These are phyloP conservation scores for Picea glauca DNA, from an alignment of 75 land plant genomes.

Conservation along the genomic window DNA sequence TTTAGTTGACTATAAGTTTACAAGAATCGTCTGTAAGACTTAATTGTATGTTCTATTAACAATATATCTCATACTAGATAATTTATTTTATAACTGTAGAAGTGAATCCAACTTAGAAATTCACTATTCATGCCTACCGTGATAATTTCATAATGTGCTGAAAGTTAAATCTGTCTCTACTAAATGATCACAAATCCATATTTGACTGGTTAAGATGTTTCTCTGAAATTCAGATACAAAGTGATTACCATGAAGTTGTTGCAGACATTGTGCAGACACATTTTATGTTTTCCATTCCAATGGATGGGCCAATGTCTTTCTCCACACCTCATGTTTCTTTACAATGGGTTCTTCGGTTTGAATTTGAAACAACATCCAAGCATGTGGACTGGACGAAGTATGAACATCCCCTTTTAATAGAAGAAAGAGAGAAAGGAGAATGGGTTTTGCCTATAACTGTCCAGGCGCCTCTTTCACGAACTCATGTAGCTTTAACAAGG, in stretches of 20 bases:
- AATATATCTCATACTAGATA: neutral
- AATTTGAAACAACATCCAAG: constrained; percentile 79
- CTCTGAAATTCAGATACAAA: constrained; percentile 58
- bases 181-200: neutral
- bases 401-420: constrained; percentile 86
- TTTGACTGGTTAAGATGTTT: neutral
- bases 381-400: constrained; percentile 65
- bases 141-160: neutral
- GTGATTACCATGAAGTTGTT: constrained; percentile 88
- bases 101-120: neutral
- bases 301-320: constrained; percentile 93
- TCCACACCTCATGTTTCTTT: constrained; percentile 78
- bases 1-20: neutral
- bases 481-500: constrained; percentile 34
- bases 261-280: constrained; percentile 87
- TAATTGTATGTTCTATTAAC: neutral
- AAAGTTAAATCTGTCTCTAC: neutral
- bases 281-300: constrained; percentile 87
- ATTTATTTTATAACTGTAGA: neutral
- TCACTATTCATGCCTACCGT: neutral
- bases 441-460: constrained; percentile 92
- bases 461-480: constrained; percentile 67
- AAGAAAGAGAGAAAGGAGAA: constrained; percentile 80
- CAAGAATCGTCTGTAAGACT: neutral
- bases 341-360: constrained; percentile 92